Conservation (phyloP, 148 eudicot genomes). For the Nepenthes mirabilis region DNA sequence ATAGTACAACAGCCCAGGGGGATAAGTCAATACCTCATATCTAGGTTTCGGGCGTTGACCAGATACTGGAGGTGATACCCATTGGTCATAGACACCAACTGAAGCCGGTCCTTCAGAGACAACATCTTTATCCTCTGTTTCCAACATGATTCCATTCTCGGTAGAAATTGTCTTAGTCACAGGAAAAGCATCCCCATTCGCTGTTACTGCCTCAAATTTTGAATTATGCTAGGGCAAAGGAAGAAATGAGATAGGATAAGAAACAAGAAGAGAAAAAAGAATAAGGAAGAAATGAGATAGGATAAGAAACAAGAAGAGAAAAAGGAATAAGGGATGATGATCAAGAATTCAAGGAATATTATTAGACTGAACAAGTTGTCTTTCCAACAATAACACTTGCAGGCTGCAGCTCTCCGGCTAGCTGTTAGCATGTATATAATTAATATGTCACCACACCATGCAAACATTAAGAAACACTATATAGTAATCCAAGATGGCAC, state of each 20-base stretch:
- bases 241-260: background rate
- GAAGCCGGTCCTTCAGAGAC: conserved; percentile 64
- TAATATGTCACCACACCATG: too few species aligned
- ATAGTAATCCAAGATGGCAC: too few species aligned
- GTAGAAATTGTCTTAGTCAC: conserved; percentile 54
- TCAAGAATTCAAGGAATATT: too few species aligned
- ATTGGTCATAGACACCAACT: conserved; percentile 80
- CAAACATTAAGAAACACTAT: too few species aligned
- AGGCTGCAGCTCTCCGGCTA: too few species aligned
- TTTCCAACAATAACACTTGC: too few species aligned
- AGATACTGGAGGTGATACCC: conserved; percentile 64
- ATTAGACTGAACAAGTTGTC: too few species aligned
- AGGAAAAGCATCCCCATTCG: conserved; percentile 46
- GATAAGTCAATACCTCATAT: conserved; percentile 67
- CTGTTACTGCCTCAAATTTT: conserved; percentile 32
- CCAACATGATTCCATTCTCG: conserved; percentile 48
- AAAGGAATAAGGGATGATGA: too few species aligned
- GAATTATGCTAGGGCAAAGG: conserved; percentile 29
- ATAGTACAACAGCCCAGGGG: background rate
- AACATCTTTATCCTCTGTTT: conserved; percentile 84
- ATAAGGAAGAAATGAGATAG: background rate
- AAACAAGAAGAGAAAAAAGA: background rate
- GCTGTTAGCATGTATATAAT: too few species aligned
- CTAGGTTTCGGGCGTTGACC: conserved; percentile 81
- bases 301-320: too few species aligned